Evolutionary conservation across 2,329 filamentous ascomycete genomes (phyloP).

Genomic region (Coleophoma crateriformis): DNA sequence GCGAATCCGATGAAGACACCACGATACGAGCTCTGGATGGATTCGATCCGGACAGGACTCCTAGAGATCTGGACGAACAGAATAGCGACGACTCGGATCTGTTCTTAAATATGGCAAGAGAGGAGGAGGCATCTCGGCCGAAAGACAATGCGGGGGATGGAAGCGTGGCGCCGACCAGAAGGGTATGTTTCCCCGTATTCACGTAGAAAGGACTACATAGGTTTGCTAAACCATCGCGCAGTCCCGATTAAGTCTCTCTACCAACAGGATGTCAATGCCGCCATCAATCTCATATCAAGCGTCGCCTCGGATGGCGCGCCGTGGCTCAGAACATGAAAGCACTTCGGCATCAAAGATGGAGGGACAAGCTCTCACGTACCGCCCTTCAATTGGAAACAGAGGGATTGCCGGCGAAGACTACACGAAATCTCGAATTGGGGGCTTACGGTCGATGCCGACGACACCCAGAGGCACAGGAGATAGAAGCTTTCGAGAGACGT

Average conservation of each 20-base stretch:
- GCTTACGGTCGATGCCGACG: conserved; percentile 18
- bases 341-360: conserved; percentile 14
- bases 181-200: neutral
- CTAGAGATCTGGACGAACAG: conserved; percentile 19
- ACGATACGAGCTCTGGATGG: conserved; percentile 21
- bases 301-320: conserved; percentile 14
- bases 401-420: conserved; percentile 12
- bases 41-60: conserved; percentile 6
- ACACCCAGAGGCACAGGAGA: conserved; percentile 17
- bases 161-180: conserved; percentile 12
- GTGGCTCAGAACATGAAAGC: conserved; percentile 21
- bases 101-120: conserved; percentile 23
- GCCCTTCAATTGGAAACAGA: conserved; percentile 15
- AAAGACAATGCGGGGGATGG: conserved; percentile 5
- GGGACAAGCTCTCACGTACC: conserved; percentile 21
- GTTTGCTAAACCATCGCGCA: neutral
- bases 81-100: conserved; percentile 26
- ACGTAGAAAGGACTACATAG: no score
- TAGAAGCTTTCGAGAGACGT: conserved; percentile 14
- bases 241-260: conserved; percentile 14
- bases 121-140: conserved; percentile 20
- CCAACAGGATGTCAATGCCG: conserved; percentile 20
- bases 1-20: conserved; percentile 16
- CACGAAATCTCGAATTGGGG: conserved; percentile 18
- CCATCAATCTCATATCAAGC: conserved; percentile 13